phyloP scores from a whole-genome alignment of 208 protist genomes.

The Trypanosoma conorhini region DNA sequence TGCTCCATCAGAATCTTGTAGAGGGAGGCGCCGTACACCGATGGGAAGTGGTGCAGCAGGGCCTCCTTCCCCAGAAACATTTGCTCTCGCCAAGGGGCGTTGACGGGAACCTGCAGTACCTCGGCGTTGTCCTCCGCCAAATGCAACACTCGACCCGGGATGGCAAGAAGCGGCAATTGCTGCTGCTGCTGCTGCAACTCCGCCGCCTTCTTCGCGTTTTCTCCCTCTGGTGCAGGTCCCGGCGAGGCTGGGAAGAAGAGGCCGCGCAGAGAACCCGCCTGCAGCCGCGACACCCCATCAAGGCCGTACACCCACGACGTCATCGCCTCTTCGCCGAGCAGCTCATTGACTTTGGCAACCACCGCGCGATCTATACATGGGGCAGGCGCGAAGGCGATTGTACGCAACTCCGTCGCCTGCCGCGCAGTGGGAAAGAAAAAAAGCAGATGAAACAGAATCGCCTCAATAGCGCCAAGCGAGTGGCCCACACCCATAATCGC shows the following conservation, averaged over 20 bases:
- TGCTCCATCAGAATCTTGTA: not conserved
- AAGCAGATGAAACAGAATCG: constrained; percentile 75
- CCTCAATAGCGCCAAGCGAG: constrained; percentile 77
- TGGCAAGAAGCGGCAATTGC: constrained; percentile 27
- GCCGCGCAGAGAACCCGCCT: constrained; percentile 49
- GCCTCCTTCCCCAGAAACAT: constrained; percentile 21
- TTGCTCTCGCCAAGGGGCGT: constrained; percentile 30
- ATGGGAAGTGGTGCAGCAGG: constrained; percentile 19
- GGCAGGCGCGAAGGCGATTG: constrained; percentile 54
- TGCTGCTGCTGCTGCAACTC: constrained; percentile 15
- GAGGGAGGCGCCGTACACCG: constrained; percentile 1
- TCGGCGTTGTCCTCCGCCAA: constrained; percentile 18
- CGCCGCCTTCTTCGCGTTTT: constrained; percentile 24
- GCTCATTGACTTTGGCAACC: constrained; percentile 22
- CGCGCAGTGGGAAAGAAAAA: constrained; percentile 37
- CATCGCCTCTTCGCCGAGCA: constrained; percentile 35
- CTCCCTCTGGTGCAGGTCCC: not conserved
- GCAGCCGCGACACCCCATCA: constrained; percentile 60
- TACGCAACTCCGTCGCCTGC: constrained; percentile 28
- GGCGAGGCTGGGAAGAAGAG: constrained; percentile 20
- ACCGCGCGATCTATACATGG: constrained; percentile 55
- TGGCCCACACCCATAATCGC: constrained; percentile 75
- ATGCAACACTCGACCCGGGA: constrained; percentile 33
- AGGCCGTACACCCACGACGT: constrained; percentile 58
- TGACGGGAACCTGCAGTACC: constrained; percentile 27